A percentile compares a stretch with the other conserved stretches of the same genome.
Evolutionary conservation across 192 early-diverging fungal genomes (phyloP).

Genomic region (Phycomyces blakesleeanus): DNA sequence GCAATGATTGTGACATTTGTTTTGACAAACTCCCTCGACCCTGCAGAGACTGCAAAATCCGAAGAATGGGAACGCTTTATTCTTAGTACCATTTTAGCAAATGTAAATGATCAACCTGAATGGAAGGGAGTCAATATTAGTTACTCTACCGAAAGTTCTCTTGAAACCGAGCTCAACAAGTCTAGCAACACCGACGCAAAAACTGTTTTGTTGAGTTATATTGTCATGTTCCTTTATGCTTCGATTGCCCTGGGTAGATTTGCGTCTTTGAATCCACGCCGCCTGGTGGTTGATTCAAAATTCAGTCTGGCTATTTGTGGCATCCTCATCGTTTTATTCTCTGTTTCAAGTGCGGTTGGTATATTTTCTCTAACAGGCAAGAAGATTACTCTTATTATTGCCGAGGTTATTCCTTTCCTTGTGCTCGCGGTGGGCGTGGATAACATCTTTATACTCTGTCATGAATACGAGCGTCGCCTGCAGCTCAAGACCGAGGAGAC

Average conservation of each 20-base stretch:
- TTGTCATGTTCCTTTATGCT: conserved; percentile 64
- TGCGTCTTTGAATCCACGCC: conserved; percentile 31
- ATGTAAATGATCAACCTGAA: conserved; percentile 26
- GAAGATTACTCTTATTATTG: conserved; percentile 63
- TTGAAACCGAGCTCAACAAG: conserved; percentile 57
- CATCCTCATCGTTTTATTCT: conserved; percentile 56
- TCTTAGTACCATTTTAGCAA: conserved; percentile 32
- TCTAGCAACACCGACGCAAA: conserved; percentile 57
- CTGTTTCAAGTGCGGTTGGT: conserved; percentile 58
- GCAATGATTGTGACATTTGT: conserved; percentile 62
- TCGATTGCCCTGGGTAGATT: conserved; percentile 55
- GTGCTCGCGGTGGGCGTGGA: conserved; percentile 67
- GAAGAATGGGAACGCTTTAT: conserved; percentile 54
- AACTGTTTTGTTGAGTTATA: conserved; percentile 53
- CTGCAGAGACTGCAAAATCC: conserved; percentile 31
- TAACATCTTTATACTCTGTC: conserved; percentile 65
- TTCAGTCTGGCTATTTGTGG: conserved; percentile 57
- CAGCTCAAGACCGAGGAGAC: conserved; percentile 37
- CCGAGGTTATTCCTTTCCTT: conserved; percentile 66
- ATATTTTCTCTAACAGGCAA: conserved; percentile 57
- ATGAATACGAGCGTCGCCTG: conserved; percentile 51
- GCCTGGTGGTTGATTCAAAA: conserved; percentile 56
- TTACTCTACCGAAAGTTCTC: conserved; percentile 58
- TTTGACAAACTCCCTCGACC: conserved; percentile 48
- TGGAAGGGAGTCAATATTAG: conserved; percentile 41